Evolutionary conservation across 352 stramenopile genomes (phyloP).

Genomic region (Thalassiosira mediterranea): DNA sequence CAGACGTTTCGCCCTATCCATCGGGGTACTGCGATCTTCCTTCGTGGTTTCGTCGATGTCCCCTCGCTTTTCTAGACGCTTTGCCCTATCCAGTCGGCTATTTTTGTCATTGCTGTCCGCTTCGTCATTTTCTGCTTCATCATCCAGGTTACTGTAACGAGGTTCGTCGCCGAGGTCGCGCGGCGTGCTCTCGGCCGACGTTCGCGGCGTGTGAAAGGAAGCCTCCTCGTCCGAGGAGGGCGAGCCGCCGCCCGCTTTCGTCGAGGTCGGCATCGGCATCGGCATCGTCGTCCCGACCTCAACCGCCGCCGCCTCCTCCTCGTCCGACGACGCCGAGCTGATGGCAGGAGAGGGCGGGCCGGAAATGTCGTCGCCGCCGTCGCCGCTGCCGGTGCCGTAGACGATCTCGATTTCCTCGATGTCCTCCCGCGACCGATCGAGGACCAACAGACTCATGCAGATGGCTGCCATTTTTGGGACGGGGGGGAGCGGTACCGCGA

Average conservation of each 20-base stretch:
- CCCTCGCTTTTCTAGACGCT: neutral
- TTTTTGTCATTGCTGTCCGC: neutral
- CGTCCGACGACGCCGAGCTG: too few relatives aligned
- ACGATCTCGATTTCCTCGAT: neutral
- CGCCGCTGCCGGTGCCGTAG: neutral
- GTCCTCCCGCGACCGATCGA: too few relatives aligned
- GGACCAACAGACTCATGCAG: too few relatives aligned
- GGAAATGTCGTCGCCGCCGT: neutral
- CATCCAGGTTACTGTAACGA: neutral
- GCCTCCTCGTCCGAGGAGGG: neutral
- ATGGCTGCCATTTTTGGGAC: too few relatives aligned
- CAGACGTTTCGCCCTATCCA: neutral
- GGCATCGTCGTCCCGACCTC: neutral
- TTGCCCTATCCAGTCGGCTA: neutral
- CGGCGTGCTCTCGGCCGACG: neutral
- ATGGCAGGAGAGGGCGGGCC: too few relatives aligned
- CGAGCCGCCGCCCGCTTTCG: neutral
- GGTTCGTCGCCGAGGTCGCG: neutral
- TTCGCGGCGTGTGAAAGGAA: neutral
- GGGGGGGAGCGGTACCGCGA: too few relatives aligned
- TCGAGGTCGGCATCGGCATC: neutral
- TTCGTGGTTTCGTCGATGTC: conserved; percentile 2
- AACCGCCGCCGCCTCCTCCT: neutral
- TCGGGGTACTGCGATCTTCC: neutral
- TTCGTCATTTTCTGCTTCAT: neutral